A percentile compares a stretch with the other conserved stretches of the same genome.
Evolutionary conservation across 176 grass and related monocot genomes (phyloP).

Genomic region (Themeda triandra): DNA sequence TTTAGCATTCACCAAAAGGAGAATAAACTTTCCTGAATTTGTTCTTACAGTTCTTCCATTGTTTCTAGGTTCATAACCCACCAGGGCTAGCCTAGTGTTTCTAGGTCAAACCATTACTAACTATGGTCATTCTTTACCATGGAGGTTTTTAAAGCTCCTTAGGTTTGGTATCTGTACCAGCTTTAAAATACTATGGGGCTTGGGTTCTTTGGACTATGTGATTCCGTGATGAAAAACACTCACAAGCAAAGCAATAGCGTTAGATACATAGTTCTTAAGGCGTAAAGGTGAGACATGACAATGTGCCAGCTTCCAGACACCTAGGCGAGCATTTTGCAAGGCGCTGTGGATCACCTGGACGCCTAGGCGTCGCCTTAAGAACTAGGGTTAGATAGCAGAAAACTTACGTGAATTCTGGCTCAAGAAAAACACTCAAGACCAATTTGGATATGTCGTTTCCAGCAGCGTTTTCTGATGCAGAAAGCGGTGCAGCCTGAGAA

Average conservation of each 20-base stretch:
- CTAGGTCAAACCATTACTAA: background rate
- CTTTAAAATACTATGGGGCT: background rate
- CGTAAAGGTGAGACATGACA: no score
- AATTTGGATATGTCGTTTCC: conserved; percentile 19
- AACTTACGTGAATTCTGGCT: conserved; percentile 48
- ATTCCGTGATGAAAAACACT: no score
- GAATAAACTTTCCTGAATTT: background rate
- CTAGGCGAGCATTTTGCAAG: no score
- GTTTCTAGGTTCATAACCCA: background rate
- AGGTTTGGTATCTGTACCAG: background rate
- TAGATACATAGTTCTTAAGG: no score
- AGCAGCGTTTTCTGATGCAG: conserved; percentile 21
- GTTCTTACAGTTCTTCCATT: background rate
- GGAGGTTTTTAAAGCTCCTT: background rate
- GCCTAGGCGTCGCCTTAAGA: no score
- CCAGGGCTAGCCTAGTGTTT: background rate
- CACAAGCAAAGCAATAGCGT: no score
- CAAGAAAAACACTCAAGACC: conserved; percentile 78
- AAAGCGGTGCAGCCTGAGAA: conserved; percentile 24
- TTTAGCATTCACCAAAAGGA: background rate
- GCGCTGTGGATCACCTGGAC: no score
- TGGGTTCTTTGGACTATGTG: conserved; percentile 1
- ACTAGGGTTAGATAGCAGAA: background rate
- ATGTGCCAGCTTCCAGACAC: no score
- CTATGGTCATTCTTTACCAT: background rate